These are phyloP conservation scores for Populus trichocarpa DNA, from an alignment of 441 rosid species.

Conservation along the genomic window DNA sequence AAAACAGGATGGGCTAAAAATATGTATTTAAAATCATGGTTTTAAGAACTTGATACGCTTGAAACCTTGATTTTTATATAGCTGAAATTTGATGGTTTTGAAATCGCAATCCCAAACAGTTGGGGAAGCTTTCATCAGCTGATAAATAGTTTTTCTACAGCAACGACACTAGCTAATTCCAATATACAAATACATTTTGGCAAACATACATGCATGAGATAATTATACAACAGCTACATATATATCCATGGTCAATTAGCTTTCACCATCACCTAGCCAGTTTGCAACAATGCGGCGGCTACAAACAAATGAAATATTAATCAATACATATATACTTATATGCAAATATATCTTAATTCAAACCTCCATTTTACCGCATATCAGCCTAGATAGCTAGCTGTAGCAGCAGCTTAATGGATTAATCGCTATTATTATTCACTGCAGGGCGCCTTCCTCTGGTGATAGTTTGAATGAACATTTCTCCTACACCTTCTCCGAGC, in stretches of 20 bases:
- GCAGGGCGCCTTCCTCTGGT: slow-evolving; percentile 30
- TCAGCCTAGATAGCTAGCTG: neutral
- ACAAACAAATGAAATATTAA: neutral
- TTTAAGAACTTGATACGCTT: too few relatives aligned
- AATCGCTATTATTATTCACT: neutral
- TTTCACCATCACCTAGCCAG: neutral
- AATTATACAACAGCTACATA: neutral
- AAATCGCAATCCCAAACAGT: too few relatives aligned
- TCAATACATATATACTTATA: neutral
- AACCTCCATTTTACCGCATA: neutral
- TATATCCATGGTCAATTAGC: neutral
- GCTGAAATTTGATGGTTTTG: too few relatives aligned
- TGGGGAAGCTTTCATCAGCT: too few relatives aligned
- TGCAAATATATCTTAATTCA: neutral
- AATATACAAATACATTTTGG: neutral
- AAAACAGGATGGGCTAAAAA: too few relatives aligned
- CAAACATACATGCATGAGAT: neutral
- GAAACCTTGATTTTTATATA: too few relatives aligned
- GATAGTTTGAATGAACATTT: slow-evolving; percentile 50
- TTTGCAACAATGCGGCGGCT: neutral
- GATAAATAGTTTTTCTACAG: too few relatives aligned
- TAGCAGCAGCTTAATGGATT: neutral
- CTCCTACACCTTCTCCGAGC: slow-evolving; percentile 80
- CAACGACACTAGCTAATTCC: neutral
- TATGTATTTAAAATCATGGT: too few relatives aligned